Percentiles rank a stretch among this genome's conserved stretches.
phyloP scores from a whole-genome alignment of 1,284 basidiomycete species.

The Pulveroboletus sp. region DNA sequence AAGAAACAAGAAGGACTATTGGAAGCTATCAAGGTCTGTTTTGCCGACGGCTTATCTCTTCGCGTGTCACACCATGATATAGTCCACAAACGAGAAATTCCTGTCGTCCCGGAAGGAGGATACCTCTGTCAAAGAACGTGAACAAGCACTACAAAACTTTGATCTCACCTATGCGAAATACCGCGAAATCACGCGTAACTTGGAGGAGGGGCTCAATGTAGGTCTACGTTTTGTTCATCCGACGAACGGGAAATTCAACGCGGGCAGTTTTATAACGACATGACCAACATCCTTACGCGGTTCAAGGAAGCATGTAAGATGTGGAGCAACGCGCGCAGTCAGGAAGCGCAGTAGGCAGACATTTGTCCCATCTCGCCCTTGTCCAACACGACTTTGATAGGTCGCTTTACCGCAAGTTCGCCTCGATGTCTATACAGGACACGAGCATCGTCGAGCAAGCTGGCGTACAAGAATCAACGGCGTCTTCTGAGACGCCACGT shows the following conservation, averaged over 20 bases:
- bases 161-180: conserved; percentile 90
- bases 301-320: conserved; percentile 77
- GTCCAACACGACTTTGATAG: conserved; percentile 27
- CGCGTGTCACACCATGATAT: neutral
- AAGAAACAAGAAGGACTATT: conserved; percentile 68
- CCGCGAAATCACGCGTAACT: conserved; percentile 80
- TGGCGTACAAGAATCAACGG: conserved; percentile 5
- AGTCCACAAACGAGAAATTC: conserved; percentile 80
- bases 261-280: conserved; percentile 81
- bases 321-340: conserved; percentile 71
- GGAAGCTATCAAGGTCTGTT: conserved; percentile 64
- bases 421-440: conserved; percentile 41
- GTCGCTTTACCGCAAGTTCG: conserved; percentile 42
- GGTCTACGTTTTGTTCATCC: neutral
- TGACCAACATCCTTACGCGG: conserved; percentile 67
- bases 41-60: neutral
- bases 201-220: conserved; percentile 88
- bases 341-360: conserved; percentile 49
- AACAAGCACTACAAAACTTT: conserved; percentile 83
- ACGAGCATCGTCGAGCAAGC: conserved; percentile 6
- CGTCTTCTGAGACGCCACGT: conserved; percentile 14
- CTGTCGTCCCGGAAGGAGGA: conserved; percentile 80
- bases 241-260: neutral
- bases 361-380: neutral
- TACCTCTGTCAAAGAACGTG: conserved; percentile 77